These are phyloP conservation scores for Phytophthora colocasiae DNA, from an alignment of 352 stramenopile species.

Conservation along the genomic window DNA sequence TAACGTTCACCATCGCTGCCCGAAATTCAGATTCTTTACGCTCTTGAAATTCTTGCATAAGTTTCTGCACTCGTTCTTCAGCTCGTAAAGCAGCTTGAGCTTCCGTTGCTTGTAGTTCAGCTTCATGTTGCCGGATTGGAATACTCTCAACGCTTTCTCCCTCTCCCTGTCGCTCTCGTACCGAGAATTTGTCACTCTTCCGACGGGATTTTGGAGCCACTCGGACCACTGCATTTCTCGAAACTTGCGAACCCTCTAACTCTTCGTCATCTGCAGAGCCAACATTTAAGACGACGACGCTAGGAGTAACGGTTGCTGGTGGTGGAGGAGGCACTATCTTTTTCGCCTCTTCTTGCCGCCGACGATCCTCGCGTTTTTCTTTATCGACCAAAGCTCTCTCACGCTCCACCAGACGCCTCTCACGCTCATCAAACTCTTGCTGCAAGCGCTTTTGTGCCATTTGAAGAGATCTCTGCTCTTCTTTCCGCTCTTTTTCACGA, in stretches of 20 bases:
- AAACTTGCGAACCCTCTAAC: slow-evolving; percentile 20
- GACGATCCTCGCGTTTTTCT: slow-evolving; percentile 43
- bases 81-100: slow-evolving; percentile 55
- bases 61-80: slow-evolving; percentile 60
- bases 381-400: slow-evolving; percentile 56
- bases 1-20: slow-evolving; percentile 75
- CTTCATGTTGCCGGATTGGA: slow-evolving; percentile 56
- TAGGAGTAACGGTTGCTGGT: slow-evolving; percentile 33
- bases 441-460: slow-evolving; percentile 45
- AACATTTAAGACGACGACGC: slow-evolving; percentile 71
- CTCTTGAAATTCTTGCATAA: slow-evolving; percentile 68
- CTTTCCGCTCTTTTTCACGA: slow-evolving; percentile 46
- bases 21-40: slow-evolving; percentile 73
- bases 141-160: slow-evolving; percentile 39
- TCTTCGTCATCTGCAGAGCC: slow-evolving; percentile 42
- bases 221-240: slow-evolving; percentile 28
- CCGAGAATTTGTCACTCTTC: slow-evolving; percentile 34
- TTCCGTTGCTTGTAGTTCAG: slow-evolving; percentile 63
- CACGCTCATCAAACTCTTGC: slow-evolving; percentile 63
- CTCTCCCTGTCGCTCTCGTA: slow-evolving; percentile 22
- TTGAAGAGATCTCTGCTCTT: slow-evolving; percentile 50
- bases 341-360: slow-evolving; percentile 25
- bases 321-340: slow-evolving; percentile 12
- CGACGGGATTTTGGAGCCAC: slow-evolving; percentile 12
- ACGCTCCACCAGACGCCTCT: slow-evolving; percentile 55